These are phyloP conservation scores for Monosporascus sp. DNA, from an alignment of 2,329 filamentous ascomycete species.

Conservation along the genomic window DNA sequence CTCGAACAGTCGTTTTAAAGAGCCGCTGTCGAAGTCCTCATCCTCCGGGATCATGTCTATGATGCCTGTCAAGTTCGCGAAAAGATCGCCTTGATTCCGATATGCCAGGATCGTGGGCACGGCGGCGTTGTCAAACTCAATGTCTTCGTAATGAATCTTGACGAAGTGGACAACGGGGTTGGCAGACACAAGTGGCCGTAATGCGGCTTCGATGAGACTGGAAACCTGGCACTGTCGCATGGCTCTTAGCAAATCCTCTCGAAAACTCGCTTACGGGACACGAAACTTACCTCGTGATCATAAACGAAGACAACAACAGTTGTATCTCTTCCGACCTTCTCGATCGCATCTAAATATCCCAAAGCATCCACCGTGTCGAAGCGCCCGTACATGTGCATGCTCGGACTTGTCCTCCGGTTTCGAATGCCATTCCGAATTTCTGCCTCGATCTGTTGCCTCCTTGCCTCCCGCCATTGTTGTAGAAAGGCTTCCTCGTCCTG, in stretches of 20 bases:
- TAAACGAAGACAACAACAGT: slow-evolving; percentile 91
- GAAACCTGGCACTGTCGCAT: slow-evolving; percentile 67
- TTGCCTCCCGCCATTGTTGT: slow-evolving; percentile 74
- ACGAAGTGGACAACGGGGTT: slow-evolving; percentile 76
- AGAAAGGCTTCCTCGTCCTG: slow-evolving; percentile 76
- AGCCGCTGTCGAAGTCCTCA: slow-evolving; percentile 49
- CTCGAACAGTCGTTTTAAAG: slow-evolving; percentile 47
- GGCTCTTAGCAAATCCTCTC: slow-evolving; percentile 21
- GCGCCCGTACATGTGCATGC: slow-evolving; percentile 69
- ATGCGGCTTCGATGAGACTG: slow-evolving; percentile 68
- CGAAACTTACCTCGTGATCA: slow-evolving; percentile 68
- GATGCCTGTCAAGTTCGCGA: slow-evolving; percentile 83
- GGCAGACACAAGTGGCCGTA: slow-evolving; percentile 66
- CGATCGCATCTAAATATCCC: slow-evolving; percentile 93
- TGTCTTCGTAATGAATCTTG: slow-evolving; percentile 85
- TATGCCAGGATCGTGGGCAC: slow-evolving; percentile 89
- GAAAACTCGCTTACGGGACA: slow-evolving; percentile 1
- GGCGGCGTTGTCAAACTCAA: slow-evolving; percentile 85
- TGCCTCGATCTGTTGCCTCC: slow-evolving; percentile 70
- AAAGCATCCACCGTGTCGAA: slow-evolving; percentile 81
- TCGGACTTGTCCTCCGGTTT: slow-evolving; percentile 68
- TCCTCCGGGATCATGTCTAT: slow-evolving; percentile 77
- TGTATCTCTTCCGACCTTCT: slow-evolving; percentile 76
- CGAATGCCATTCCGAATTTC: slow-evolving; percentile 49
- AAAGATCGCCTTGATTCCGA: slow-evolving; percentile 78